Percentiles rank a stretch among this genome's conserved stretches.
These are phyloP conservation scores for Akanthomyces lecanii DNA, from an alignment of 2,329 filamentous ascomycete genomes.

Conservation along the genomic window DNA sequence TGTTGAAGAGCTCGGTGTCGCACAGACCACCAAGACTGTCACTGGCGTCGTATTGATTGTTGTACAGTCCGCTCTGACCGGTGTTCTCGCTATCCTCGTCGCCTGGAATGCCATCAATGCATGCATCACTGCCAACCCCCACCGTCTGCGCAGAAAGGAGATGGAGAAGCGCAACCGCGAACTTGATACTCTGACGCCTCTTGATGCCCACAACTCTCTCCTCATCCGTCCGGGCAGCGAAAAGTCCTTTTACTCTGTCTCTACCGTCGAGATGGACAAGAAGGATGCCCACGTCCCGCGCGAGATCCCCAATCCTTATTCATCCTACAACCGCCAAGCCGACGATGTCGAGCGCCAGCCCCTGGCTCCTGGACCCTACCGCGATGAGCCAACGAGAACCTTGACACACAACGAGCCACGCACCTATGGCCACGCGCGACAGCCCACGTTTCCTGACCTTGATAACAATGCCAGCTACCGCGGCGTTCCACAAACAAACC, in stretches of 20 bases:
- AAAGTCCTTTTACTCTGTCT: slow-evolving; percentile 41
- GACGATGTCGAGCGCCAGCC: background rate
- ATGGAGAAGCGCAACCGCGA: slow-evolving; percentile 72
- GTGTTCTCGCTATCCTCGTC: slow-evolving; percentile 79
- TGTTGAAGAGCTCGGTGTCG: slow-evolving; percentile 85
- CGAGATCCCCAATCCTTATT: slow-evolving; percentile 33
- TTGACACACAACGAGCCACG: slow-evolving; percentile 6
- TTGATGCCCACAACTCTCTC: slow-evolving; percentile 82
- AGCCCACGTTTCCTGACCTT: slow-evolving; percentile 3
- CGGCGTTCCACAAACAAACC: background rate
- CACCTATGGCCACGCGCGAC: background rate
- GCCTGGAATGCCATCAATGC: slow-evolving; percentile 81
- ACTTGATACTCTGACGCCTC: slow-evolving; percentile 75
- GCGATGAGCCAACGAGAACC: background rate
- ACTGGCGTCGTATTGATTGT: slow-evolving; percentile 90
- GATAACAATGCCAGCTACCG: slow-evolving; percentile 2
- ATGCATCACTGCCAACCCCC: slow-evolving; percentile 83
- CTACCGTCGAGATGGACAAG: slow-evolving; percentile 35
- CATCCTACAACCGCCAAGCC: background rate
- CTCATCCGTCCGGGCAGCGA: slow-evolving; percentile 50
- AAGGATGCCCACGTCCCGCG: slow-evolving; percentile 26
- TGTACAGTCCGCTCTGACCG: slow-evolving; percentile 83
- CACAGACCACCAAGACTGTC: slow-evolving; percentile 88
- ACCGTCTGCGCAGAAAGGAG: slow-evolving; percentile 83
- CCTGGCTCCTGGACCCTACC: background rate